Conservation (phyloP, 2,329 filamentous ascomycete genomes). For the Penicillium polonicum region DNA sequence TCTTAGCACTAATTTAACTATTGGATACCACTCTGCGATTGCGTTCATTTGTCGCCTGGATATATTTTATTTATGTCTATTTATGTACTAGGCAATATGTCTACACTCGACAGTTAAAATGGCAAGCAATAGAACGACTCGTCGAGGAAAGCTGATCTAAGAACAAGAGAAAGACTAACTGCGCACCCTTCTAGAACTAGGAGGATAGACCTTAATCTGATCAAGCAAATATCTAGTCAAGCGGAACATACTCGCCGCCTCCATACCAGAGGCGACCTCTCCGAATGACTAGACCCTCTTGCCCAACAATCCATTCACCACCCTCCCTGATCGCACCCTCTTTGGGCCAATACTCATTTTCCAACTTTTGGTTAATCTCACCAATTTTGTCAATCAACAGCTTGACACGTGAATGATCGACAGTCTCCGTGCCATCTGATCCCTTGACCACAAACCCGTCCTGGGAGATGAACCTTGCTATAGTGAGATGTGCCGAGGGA, state of each 20-base stretch:
- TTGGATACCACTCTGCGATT: background rate
- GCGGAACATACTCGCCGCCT: constrained; percentile 66
- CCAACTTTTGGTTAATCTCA: constrained; percentile 71
- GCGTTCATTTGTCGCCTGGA: background rate
- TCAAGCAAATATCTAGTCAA: background rate
- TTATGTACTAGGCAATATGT: background rate
- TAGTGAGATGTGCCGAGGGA: constrained; percentile 82
- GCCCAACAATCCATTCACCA: constrained; percentile 79
- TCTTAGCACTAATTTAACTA: background rate
- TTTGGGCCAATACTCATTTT: constrained; percentile 66
- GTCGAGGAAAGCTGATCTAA: background rate
- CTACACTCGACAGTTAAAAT: background rate
- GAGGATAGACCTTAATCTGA: background rate
- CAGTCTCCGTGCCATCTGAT: constrained; percentile 23
- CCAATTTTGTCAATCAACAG: constrained; percentile 70
- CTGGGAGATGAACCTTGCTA: constrained; percentile 72
- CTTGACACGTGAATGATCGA: constrained; percentile 56
- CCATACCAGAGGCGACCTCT: constrained; percentile 83
- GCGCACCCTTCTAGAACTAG: background rate
- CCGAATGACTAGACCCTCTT: constrained; percentile 73
- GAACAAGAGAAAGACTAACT: background rate
- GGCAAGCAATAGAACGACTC: background rate
- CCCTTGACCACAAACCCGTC: constrained; percentile 54
- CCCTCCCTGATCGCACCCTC: constrained; percentile 44
- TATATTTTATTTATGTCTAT: background rate